Evolutionary conservation across 2,329 filamentous ascomycete genomes (phyloP).

Genomic region (Hymenoscyphus scutula): DNA sequence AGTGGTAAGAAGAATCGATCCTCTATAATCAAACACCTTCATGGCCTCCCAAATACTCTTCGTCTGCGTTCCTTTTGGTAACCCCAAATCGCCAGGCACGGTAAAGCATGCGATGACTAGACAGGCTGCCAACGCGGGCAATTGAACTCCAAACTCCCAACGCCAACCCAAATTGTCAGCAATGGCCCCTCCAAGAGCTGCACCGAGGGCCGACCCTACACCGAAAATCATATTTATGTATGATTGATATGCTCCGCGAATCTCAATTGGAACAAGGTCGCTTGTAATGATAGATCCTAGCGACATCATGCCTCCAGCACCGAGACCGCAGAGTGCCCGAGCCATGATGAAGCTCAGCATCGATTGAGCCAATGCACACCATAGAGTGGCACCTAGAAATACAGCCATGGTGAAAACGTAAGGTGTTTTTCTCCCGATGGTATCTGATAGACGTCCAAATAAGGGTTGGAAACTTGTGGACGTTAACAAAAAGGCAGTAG

Average conservation of each 20-base stretch:
- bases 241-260: conserved; percentile 65
- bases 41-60: conserved; percentile 48
- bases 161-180: conserved; percentile 71
- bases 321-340: conserved; percentile 68
- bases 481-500: conserved; percentile 74
- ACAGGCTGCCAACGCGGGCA: conserved; percentile 50
- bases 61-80: conserved; percentile 43
- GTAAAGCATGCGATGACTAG: conserved; percentile 45
- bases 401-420: conserved; percentile 63
- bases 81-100: conserved; percentile 53
- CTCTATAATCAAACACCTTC: conserved; percentile 55
- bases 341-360: conserved; percentile 71
- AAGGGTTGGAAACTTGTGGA: conserved; percentile 75
- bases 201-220: conserved; percentile 56
- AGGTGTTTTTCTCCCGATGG: conserved; percentile 64
- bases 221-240: conserved; percentile 67
- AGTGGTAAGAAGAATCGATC: conserved; percentile 52
- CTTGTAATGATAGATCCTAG: conserved; percentile 70
- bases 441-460: conserved; percentile 71
- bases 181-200: conserved; percentile 67
- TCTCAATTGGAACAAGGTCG: conserved; percentile 70
- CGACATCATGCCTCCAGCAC: conserved; percentile 68
- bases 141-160: conserved; percentile 66
- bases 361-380: conserved; percentile 65
- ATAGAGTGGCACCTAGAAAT: conserved; percentile 63